phyloP scores from a whole-genome alignment of 148 eudicot species.

The Tetragonia tetragonoides region DNA sequence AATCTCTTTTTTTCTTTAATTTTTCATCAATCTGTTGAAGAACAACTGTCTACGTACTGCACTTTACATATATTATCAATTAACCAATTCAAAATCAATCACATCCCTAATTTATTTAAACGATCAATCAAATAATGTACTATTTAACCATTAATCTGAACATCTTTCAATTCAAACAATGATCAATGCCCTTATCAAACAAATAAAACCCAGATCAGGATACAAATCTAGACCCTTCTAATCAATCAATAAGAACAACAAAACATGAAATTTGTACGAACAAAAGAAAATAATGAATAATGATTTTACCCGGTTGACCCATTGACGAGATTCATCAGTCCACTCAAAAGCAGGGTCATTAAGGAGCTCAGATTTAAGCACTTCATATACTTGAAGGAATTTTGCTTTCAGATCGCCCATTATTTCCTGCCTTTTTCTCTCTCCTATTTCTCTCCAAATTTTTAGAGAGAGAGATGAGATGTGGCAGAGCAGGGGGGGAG shows the following conservation, averaged over 20 bases:
- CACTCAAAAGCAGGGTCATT: slow-evolving; percentile 78
- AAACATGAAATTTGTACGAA: background rate
- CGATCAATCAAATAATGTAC: too few relatives aligned
- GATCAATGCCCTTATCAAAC: slow-evolving; percentile 2
- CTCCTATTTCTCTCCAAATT: background rate
- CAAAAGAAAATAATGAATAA: background rate
- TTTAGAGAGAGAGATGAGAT: background rate
- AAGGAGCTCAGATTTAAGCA: slow-evolving; percentile 77
- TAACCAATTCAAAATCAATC: too few relatives aligned
- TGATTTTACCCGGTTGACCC: slow-evolving; percentile 62
- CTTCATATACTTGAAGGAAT: slow-evolving; percentile 57
- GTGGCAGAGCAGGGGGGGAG: too few relatives aligned
- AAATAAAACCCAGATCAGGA: slow-evolving; percentile 21
- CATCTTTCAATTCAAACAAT: background rate
- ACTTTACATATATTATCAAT: too few relatives aligned
- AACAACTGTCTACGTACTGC: too few relatives aligned
- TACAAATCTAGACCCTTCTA: background rate
- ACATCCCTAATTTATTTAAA: too few relatives aligned
- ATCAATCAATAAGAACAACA: background rate
- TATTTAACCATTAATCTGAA: too few relatives aligned
- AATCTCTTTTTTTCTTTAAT: too few relatives aligned
- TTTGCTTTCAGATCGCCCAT: slow-evolving; percentile 60
- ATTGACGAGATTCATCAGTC: slow-evolving; percentile 57
- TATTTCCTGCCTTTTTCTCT: background rate
- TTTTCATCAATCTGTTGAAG: too few relatives aligned